Evolutionary conservation across 192 early-diverging fungal species (phyloP).

Genomic region (Thamnidium elegans): DNA sequence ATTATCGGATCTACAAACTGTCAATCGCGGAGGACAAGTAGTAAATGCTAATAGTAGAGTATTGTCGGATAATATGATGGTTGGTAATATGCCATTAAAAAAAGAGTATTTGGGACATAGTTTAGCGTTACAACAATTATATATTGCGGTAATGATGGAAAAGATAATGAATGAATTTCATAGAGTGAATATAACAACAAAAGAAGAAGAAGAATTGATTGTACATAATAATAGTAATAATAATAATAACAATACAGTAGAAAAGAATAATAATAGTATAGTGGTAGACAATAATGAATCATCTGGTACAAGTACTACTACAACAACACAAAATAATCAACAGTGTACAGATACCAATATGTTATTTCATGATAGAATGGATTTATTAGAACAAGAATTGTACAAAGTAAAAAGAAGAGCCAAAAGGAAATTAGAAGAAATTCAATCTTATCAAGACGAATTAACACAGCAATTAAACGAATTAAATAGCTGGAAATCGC

Average conservation of each 20-base stretch:
- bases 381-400: constrained; percentile 30
- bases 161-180: constrained; percentile 22
- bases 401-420: constrained; percentile 13
- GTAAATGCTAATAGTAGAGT: constrained; percentile 2
- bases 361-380: constrained; percentile 34
- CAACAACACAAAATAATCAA: neutral
- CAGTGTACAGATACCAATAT: constrained; percentile 14
- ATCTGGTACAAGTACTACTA: neutral
- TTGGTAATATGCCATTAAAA: constrained; percentile 35
- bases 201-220: neutral
- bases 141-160: constrained; percentile 25
- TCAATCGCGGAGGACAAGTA: constrained; percentile 15
- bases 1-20: constrained; percentile 29
- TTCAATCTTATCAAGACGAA: constrained; percentile 7
- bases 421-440: constrained; percentile 18
- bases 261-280: too few species aligned
- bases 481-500: constrained; percentile 10
- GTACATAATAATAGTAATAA: too few species aligned
- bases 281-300: neutral
- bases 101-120: constrained; percentile 23
- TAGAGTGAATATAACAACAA: neutral
- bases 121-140: constrained; percentile 15
- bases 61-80: constrained; percentile 29
- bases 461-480: constrained; percentile 8
- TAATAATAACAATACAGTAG: too few species aligned